phyloP scores from a whole-genome alignment of 495 filamentous ascomycete species.

The Xylona heveae region DNA sequence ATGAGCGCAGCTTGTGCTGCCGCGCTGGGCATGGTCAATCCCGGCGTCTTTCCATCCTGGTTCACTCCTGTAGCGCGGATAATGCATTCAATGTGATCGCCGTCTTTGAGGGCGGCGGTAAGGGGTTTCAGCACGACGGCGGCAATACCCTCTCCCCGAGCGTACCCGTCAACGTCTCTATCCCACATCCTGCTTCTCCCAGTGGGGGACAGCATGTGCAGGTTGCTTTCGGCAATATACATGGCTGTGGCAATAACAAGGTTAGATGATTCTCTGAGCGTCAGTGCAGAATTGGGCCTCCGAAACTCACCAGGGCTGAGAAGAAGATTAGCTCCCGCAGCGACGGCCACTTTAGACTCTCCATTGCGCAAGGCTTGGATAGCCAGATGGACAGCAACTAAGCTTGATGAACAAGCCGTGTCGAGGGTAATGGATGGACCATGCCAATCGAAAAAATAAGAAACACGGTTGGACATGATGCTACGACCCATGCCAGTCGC shows the following conservation, averaged over 20 bases:
- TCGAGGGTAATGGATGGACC: slow-evolving; percentile 12
- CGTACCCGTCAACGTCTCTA: slow-evolving; percentile 21
- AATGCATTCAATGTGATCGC: slow-evolving; percentile 18
- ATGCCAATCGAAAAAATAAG: slow-evolving; percentile 15
- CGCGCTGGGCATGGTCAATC: slow-evolving; percentile 18
- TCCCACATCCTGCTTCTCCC: slow-evolving; percentile 28
- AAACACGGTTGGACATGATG: slow-evolving; percentile 17
- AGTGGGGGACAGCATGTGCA: slow-evolving; percentile 10
- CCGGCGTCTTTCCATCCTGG: slow-evolving; percentile 17
- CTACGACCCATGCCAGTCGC: slow-evolving; percentile 24
- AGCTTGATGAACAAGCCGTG: slow-evolving; percentile 2
- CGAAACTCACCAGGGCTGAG: slow-evolving; percentile 14
- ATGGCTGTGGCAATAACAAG: slow-evolving; percentile 18
- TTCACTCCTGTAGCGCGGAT: slow-evolving; percentile 19
- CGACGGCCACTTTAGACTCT: slow-evolving; percentile 14
- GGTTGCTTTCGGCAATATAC: slow-evolving; percentile 20
- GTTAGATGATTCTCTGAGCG: no score
- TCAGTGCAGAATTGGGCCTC: no score
- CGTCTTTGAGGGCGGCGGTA: slow-evolving; percentile 8
- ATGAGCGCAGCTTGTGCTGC: slow-evolving; percentile 14
- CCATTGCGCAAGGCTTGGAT: background rate
- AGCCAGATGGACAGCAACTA: background rate
- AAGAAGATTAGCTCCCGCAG: slow-evolving; percentile 21
- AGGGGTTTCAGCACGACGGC: slow-evolving; percentile 22
- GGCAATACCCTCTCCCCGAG: slow-evolving; percentile 23